Conservation (phyloP, 2,329 filamentous ascomycete genomes). For the Harringtonia aguacate region DNA sequence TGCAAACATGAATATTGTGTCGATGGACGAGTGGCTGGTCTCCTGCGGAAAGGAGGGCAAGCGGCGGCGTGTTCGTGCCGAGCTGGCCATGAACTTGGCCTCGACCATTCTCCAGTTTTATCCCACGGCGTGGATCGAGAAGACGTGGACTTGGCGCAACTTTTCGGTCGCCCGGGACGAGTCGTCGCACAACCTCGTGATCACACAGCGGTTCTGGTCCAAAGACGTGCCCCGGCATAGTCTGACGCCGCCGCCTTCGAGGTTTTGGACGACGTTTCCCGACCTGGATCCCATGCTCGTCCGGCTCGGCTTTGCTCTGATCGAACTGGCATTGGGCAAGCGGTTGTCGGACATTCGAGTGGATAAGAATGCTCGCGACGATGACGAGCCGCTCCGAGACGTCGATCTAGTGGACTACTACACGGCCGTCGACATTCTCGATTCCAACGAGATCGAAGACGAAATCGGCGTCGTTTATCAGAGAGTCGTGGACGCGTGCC, state of each 20-base stretch:
- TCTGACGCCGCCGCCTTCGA: slow-evolving; percentile 3
- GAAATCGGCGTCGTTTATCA: slow-evolving; percentile 11
- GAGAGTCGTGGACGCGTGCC: slow-evolving; percentile 8
- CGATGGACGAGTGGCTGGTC: slow-evolving; percentile 12
- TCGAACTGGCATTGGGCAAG: slow-evolving; percentile 10
- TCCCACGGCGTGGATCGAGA: slow-evolving; percentile 12
- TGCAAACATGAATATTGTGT: slow-evolving; percentile 4
- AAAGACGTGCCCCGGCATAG: slow-evolving; percentile 3
- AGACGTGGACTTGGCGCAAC: slow-evolving; percentile 12
- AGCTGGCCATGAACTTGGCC: slow-evolving; percentile 10
- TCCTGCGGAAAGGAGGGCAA: slow-evolving; percentile 6
- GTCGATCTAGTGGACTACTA: slow-evolving; percentile 10
- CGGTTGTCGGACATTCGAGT: slow-evolving; percentile 7
- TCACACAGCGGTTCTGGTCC: slow-evolving; percentile 11
- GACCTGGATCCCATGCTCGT: slow-evolving; percentile 12
- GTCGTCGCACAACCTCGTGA: slow-evolving; percentile 7
- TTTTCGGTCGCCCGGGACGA: slow-evolving; percentile 8
- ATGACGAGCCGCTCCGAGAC: not conserved
- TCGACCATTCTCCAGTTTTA: slow-evolving; percentile 11
- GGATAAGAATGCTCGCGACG: not conserved
- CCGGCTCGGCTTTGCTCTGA: slow-evolving; percentile 11
- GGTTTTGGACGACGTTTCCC: slow-evolving; percentile 9
- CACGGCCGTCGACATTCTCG: slow-evolving; percentile 10
- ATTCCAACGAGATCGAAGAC: slow-evolving; percentile 11
- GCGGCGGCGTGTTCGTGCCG: slow-evolving; percentile 7